Base-by-base conservation (phyloP, 2,329 filamentous ascomycete genomes). In the Aureobasidium lini region DNA sequence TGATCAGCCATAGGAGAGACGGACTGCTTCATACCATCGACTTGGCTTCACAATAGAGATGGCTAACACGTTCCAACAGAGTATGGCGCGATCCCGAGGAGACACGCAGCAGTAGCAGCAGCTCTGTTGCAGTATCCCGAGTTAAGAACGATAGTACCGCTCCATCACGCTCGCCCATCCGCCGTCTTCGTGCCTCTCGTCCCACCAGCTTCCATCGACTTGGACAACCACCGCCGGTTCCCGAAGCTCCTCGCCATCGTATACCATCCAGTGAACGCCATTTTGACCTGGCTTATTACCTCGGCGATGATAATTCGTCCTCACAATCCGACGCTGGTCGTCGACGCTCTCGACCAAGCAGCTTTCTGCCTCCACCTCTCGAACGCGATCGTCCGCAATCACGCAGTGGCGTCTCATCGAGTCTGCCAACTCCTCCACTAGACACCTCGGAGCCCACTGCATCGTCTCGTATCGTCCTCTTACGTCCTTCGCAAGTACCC, bases 41-140 rank as follows among this genome's bases (percentile, higher is more conserved):
- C 18, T 40, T 7, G 31, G 23, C 11, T 23, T 6, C 3, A 18
- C 31, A 7, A 56, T 15, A 40, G 13, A 36, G 40, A 56, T 44
- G 18, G 34, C 44, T 57, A 15, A 61, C 47, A 15, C 23, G 7
- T 10, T 4, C 16, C 15, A 15, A 56, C 64, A 80, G 79, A 62
- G 77, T 84, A 72, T 85, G 77, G 75, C 77, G 76, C 69, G 78
- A 81, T 67, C 80, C 80, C 42, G 74, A 77, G 49, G 72, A 76
- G 62, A 75, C 76, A 57, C 68, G 75, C 60, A 69, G 74, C 58
- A 68, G 74, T 63, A 31, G 10, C 16, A 77, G 76, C 69, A 79
- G 80, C 67, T 79, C 80, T 42, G 74, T 76, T 47, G 72, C 76
- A 62, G 75, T 76, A 39, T 71, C 75, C 61, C 69, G 74, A 56